These are phyloP conservation scores for Serendipita vermifera DNA, from an alignment of 768 basidiomycete species.

Conservation along the genomic window DNA sequence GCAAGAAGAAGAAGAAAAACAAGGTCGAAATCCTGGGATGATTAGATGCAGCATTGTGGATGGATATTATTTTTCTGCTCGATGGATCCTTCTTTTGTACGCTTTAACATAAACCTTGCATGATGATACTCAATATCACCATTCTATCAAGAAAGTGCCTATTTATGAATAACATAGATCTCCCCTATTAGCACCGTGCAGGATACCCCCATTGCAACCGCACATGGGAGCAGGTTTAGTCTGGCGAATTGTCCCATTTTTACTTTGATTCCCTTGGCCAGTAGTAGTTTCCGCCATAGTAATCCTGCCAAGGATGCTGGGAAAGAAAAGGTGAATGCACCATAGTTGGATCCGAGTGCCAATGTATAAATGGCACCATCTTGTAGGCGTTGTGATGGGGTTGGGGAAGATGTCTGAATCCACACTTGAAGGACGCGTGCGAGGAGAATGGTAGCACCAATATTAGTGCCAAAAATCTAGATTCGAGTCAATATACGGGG, in stretches of 20 bases:
- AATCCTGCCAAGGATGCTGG: conserved; percentile 80
- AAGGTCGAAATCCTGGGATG: conserved; percentile 58
- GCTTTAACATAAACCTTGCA: no score
- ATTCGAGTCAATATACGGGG: background rate
- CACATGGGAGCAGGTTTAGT: conserved; percentile 56
- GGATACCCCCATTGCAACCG: conserved; percentile 22
- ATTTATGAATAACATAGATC: conserved; percentile 3
- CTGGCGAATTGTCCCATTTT: conserved; percentile 49
- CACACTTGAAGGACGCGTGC: conserved; percentile 57
- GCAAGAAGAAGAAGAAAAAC: conserved; percentile 64
- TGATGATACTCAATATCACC: no score
- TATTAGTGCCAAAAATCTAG: conserved; percentile 69
- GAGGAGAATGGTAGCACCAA: conserved; percentile 80
- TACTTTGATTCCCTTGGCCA: conserved; percentile 57
- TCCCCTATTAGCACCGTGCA: background rate
- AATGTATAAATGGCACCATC: conserved; percentile 48
- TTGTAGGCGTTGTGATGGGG: conserved; percentile 25
- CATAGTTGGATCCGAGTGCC: conserved; percentile 79
- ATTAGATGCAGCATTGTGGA: no score
- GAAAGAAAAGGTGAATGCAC: conserved; percentile 82
- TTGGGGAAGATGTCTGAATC: conserved; percentile 15
- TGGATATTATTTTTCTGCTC: no score
- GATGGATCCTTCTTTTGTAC: no score
- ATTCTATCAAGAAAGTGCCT: no score
- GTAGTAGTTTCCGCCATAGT: conserved; percentile 64